Evolutionary conservation across 495 filamentous ascomycete species (phyloP).

Genomic region (Podospora appendiculata): DNA sequence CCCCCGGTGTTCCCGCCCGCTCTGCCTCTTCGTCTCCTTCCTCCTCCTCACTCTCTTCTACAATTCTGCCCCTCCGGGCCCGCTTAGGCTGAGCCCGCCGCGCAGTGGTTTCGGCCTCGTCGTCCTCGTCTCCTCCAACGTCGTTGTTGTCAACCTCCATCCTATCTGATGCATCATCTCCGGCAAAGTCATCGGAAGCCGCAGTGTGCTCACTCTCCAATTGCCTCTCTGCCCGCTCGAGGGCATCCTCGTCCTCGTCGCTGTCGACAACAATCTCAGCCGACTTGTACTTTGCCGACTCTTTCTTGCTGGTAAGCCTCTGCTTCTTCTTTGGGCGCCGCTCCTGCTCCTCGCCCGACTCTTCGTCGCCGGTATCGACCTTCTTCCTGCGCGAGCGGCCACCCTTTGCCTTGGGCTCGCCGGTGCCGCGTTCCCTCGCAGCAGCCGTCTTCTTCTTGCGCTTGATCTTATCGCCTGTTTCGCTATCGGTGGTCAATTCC

Average conservation of each 20-base stretch:
- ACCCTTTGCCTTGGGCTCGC: conserved; percentile 9
- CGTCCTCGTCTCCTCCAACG: conserved; percentile 26
- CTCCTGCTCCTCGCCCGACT: conserved; percentile 26
- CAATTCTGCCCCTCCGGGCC: conserved; percentile 27
- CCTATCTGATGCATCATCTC: conserved; percentile 13
- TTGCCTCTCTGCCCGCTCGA: conserved; percentile 33
- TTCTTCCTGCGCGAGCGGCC: conserved; percentile 11
- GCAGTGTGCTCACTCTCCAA: conserved; percentile 15
- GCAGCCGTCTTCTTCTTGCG: conserved; percentile 57
- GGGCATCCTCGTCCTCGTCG: conserved; percentile 31
- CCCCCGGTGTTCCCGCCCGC: background rate
- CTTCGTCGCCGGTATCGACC: conserved; percentile 41
- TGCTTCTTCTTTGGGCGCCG: conserved; percentile 51
- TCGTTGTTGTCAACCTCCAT: conserved; percentile 32
- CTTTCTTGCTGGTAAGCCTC: conserved; percentile 51
- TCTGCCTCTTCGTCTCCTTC: conserved; percentile 25
- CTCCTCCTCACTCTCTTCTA: conserved; percentile 39
- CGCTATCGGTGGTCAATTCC: conserved; percentile 65
- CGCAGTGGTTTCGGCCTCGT: conserved; percentile 27
- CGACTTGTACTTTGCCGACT: conserved; percentile 63
- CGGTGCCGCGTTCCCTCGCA: conserved; percentile 1
- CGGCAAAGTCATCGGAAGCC: conserved; percentile 14
- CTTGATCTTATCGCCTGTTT: conserved; percentile 71
- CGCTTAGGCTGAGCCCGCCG: conserved; percentile 22
- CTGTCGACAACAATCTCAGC: conserved; percentile 73